Conservation (phyloP, 225 moss, liverwort and hornwort genomes). For the Pleurozium schreberi region DNA sequence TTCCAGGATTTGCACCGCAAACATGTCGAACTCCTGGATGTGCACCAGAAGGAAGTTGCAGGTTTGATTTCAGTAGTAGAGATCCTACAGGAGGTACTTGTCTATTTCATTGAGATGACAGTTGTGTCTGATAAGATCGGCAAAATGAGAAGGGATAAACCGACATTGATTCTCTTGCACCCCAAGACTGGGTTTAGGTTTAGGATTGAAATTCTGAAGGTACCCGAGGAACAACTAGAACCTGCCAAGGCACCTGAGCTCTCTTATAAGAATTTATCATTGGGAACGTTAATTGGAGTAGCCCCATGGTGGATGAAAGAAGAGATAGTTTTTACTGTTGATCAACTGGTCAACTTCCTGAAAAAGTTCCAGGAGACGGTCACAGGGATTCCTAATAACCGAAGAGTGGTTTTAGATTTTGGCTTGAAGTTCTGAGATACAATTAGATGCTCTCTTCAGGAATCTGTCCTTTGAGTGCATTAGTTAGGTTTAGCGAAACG, state of each 20-base stretch:
- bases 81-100: conserved; percentile 28
- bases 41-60: conserved; percentile 23
- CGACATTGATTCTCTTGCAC: conserved; percentile 20
- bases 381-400: background rate
- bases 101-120: conserved; percentile 28
- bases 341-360: conserved; percentile 32
- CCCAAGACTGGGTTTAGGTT: conserved; percentile 34
- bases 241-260: background rate
- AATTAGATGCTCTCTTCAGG: background rate
- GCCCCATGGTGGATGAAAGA: conserved; percentile 56
- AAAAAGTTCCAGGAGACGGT: conserved; percentile 23
- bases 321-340: conserved; percentile 23
- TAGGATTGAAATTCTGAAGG: conserved; percentile 11
- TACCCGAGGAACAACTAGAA: background rate
- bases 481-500: background rate
- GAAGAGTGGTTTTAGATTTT: background rate
- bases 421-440: background rate
- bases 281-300: conserved; percentile 31
- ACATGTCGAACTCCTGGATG: background rate
- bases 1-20: conserved; percentile 4
- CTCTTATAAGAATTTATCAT: conserved; percentile 22
- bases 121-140: conserved; percentile 17
- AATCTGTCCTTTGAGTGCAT: background rate
- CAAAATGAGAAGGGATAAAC: conserved; percentile 3
- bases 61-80: conserved; percentile 14